Evolutionary conservation across 2,329 filamentous ascomycete genomes (phyloP).

Genomic region (Zasmidium angulare): DNA sequence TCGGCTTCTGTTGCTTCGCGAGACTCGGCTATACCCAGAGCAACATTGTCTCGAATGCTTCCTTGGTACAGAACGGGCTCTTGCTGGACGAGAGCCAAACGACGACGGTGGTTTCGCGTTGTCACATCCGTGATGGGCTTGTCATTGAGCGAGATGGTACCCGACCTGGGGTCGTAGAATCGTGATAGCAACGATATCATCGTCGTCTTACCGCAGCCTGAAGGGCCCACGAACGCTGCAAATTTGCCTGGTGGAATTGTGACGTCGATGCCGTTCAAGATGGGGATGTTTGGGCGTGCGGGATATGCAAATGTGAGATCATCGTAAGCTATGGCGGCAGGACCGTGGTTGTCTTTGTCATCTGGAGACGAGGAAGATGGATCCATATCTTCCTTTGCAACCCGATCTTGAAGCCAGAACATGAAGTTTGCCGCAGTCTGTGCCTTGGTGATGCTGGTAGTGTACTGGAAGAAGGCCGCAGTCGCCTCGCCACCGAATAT

Average conservation of each 20-base stretch:
- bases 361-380: conserved; percentile 21
- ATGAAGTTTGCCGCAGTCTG: conserved; percentile 42
- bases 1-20: conserved; percentile 11
- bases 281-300: conserved; percentile 57
- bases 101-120: conserved; percentile 40
- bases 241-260: conserved; percentile 39
- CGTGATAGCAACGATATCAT: conserved; percentile 47
- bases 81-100: conserved; percentile 47
- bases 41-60: conserved; percentile 42
- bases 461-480: conserved; percentile 66
- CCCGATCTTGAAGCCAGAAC: conserved; percentile 35
- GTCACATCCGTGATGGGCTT: conserved; percentile 52
- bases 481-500: conserved; percentile 67
- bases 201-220: conserved; percentile 50
- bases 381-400: conserved; percentile 40
- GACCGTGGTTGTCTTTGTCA: background rate
- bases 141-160: conserved; percentile 51
- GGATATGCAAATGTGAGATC: conserved; percentile 67
- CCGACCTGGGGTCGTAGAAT: conserved; percentile 46
- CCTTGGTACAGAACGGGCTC: conserved; percentile 49
- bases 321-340: conserved; percentile 51
- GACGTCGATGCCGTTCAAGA: conserved; percentile 46
- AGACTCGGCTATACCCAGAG: conserved; percentile 18
- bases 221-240: conserved; percentile 49
- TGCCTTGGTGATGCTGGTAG: conserved; percentile 35